Base-by-base conservation (phyloP, 1,284 basidiomycete genomes). In the Ceratobasidium sp. region DNA sequence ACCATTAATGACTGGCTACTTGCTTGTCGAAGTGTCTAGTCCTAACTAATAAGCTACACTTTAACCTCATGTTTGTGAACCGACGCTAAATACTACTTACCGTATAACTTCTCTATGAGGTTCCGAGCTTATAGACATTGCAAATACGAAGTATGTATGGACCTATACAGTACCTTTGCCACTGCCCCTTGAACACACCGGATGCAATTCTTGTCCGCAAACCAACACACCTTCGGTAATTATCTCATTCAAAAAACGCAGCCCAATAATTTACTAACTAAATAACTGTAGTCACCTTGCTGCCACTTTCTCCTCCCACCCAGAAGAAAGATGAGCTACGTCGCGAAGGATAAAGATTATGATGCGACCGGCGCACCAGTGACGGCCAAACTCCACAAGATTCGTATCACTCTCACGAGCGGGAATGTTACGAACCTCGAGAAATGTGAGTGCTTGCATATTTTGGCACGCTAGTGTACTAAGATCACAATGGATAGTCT, bases 341-440 rank as follows among this genome's bases (percentile, higher is more conserved):
- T 98, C 95, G 96, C 97, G 91, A 98, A 97, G 93, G 89, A 86
- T 82, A 97, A 99, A 89, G 97, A 99, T 86, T 96, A 96, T 89
- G 96, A 97, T 83, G 95, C 96, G 84, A 92, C 95, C 79, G 96
- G 95, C 84, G 94, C 94, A 83, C 91, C 92, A 81, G 90, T 94
- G 80, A 89, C 91, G 82, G 93, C 95, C 86, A 97, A 99, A 89
- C 92, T 97, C 87, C 98, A 99, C 93, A 98, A 98, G 91, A 99
- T 99, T 88, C 91, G 98, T 83, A 99, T 99, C 90, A 99, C 98
- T 83, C 90, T 99, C 86, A 99, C 98, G 82, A 96, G 94, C 88
- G 94, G 95, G 88, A 99, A 99, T 87, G 96, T 99, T 88, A 94
- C 92, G 90, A 98, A 97, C 91, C 90, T 99, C 85, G 98, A 99